Evolutionary conservation across 371 early-diverging fungal species (phyloP).

Genomic region (Mucor irregularis): DNA sequence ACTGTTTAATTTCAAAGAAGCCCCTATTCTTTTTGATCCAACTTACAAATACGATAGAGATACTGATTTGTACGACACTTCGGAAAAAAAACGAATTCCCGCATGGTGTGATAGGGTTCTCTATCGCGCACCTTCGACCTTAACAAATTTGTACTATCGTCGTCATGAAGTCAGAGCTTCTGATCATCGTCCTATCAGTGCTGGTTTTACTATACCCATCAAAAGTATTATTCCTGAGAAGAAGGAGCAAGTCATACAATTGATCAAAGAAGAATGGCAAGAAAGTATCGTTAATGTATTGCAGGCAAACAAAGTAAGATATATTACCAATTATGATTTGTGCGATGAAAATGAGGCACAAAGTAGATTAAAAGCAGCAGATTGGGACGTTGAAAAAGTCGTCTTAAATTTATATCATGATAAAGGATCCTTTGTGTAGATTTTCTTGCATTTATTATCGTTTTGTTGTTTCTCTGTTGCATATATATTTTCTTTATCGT

Average conservation of each 20-base stretch:
- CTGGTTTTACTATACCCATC: conserved; percentile 54
- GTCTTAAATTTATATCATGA: conserved; percentile 8
- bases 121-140: not conserved
- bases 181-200: conserved; percentile 81
- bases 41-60: conserved; percentile 86
- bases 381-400: conserved; percentile 23
- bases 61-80: conserved; percentile 71
- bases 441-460: too few species aligned
- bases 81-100: conserved; percentile 79
- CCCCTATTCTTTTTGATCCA: conserved; percentile 70
- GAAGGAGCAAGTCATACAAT: conserved; percentile 17
- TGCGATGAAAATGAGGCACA: conserved; percentile 24
- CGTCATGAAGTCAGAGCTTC: conserved; percentile 67
- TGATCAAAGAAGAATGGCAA: conserved; percentile 13
- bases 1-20: conserved; percentile 66
- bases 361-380: conserved; percentile 7
- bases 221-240: conserved; percentile 53
- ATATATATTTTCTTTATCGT: too few species aligned
- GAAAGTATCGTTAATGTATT: not conserved
- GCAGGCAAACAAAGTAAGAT: conserved; percentile 18
- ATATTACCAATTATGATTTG: conserved; percentile 20
- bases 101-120: conserved; percentile 55
- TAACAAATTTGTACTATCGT: conserved; percentile 26
- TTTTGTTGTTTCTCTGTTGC: too few species aligned
- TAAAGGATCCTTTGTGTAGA: too few species aligned